Evolutionary conservation across 1,139 yeast genomes (phyloP), one percentile per base, ranked within the genome.

Genomic region (Meyerozyma sp.): DNA sequence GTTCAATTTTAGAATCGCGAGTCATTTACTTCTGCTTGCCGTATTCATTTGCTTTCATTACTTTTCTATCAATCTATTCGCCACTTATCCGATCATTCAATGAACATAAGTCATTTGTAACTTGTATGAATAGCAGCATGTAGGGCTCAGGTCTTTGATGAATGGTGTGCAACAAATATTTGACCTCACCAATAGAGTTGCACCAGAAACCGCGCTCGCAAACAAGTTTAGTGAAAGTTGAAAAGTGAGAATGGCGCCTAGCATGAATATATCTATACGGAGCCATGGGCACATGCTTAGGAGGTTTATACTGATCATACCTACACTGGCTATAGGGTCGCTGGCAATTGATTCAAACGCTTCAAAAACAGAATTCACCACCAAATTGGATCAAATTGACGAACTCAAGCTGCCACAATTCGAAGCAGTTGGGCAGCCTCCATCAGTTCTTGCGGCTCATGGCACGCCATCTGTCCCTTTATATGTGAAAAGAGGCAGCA

Each of bases 401-500:
- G 11, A 36, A 9, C n/a, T 36, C 8, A 8, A n/a, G 2, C 29
- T 11, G n/a, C 39, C 39, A 8, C 37, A 57, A 28, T 65, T 75
- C 46, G 61, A 63, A 37, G 63, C 75, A 1, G 57, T 78, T 44
- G 81, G 80, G 5, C 58, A 58, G 7, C 73, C 79, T 1, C 69
- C 71, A 25, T 63, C 78, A 0, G 63, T 75, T 0, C 55, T 77
- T 36, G 63, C 76, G 3, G 56, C 79, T 10, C 63, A 68, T 3
- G 57, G 77, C n/a, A 81, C 83, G 1, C 81, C 86, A 2, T 79
- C 85, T 0, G 66, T 78, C 1, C 84, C 85, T 0, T 59, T 79
- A 3, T 65, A 66, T 47, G 57, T 79, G 18, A 68, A 73, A 41
- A 62, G 70, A 34, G 77, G 80, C 2, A 65, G 82, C 0, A 55